phyloP scores from a whole-genome alignment of 1,284 basidiomycete species.

The Malassezia nana region DNA sequence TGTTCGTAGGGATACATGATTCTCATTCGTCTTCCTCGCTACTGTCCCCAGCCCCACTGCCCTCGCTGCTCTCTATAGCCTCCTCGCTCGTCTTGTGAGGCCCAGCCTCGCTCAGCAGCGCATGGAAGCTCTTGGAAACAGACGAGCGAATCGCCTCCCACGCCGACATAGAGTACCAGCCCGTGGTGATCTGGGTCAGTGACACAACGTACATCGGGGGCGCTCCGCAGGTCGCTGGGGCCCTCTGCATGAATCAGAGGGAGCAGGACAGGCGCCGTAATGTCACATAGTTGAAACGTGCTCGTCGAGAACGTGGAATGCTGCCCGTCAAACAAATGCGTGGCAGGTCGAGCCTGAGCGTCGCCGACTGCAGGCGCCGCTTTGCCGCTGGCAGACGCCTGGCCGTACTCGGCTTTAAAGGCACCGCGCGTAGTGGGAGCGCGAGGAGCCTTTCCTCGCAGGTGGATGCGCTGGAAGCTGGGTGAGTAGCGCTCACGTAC shows the following conservation, averaged over 20 bases:
- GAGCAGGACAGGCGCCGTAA: constrained; percentile 61
- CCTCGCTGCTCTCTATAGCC: neutral
- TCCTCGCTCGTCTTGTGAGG: neutral
- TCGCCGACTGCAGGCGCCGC: neutral
- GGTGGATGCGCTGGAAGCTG: constrained; percentile 24
- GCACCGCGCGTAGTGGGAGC: constrained; percentile 1
- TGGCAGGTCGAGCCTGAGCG: constrained; percentile 45
- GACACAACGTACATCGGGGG: constrained; percentile 14
- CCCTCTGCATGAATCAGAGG: constrained; percentile 23
- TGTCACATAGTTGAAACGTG: constrained; percentile 85
- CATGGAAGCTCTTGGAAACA: constrained; percentile 23
- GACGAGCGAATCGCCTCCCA: constrained; percentile 27
- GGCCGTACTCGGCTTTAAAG: constrained; percentile 10
- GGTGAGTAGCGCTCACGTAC: constrained; percentile 4
- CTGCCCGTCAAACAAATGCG: constrained; percentile 80
- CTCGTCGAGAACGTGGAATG: constrained; percentile 66
- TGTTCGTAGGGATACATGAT: neutral
- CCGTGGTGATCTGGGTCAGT: constrained; percentile 19
- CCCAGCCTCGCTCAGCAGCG: constrained; percentile 7
- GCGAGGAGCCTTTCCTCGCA: constrained; percentile 18
- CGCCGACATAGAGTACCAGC: constrained; percentile 30
- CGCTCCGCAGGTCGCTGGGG: neutral
- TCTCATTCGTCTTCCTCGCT: neutral
- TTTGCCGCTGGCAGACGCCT: neutral
- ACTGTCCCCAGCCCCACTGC: neutral